Evolutionary conservation across 305 asterid genomes (phyloP), one percentile per base, ranked within the genome.

Genomic region (Rubia balearica): DNA sequence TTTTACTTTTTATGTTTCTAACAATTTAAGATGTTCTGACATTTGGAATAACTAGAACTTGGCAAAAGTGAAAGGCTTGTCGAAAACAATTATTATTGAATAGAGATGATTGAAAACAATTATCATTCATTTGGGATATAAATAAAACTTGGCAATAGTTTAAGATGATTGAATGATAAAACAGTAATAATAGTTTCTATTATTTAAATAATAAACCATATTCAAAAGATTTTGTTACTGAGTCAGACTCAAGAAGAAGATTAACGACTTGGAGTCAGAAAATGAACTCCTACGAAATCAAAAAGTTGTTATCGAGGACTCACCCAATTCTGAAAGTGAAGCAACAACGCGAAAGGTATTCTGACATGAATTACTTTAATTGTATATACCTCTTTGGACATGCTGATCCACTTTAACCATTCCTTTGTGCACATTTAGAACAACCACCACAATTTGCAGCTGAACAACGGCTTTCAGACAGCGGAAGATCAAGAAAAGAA

Each of bases 261-360:
- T 92, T 71, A 81, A 70, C 72, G 90, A 82, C 61, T 80, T 90
- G 86, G 96, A 92, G 81, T 81, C 88, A 33, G 98, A 92, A 76
- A 92, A 88, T 74, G 83, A 82, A 75, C 55, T 74, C 75, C 91
- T 92, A 30, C 85, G 69, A 63, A 84, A 80, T 75, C 88, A 86
- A 83, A 88, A 84, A 65, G 81, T 83, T 56, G 76, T 73, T 57
- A 85, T 82, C 81, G 86, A 87, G 78, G 83, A 75, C 71, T 80
- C 82, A 73, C 81, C 79, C 73, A 81, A 65, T 76, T 71, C 87
- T 33, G 85, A 81, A 71, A 82, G 73, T 75, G 77, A 78, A 76
- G 41, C 77, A 73, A 51, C 67, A 71, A 56, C 77, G 73, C 74
- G 67, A 73, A 82, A 88, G 94, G 98, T 89, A 81, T 73, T 22